Percentiles rank a stretch among this genome's conserved stretches.
These are phyloP conservation scores for Aspergillus aculeatus DNA, from an alignment of 2,329 filamentous ascomycete genomes.

Conservation along the genomic window DNA sequence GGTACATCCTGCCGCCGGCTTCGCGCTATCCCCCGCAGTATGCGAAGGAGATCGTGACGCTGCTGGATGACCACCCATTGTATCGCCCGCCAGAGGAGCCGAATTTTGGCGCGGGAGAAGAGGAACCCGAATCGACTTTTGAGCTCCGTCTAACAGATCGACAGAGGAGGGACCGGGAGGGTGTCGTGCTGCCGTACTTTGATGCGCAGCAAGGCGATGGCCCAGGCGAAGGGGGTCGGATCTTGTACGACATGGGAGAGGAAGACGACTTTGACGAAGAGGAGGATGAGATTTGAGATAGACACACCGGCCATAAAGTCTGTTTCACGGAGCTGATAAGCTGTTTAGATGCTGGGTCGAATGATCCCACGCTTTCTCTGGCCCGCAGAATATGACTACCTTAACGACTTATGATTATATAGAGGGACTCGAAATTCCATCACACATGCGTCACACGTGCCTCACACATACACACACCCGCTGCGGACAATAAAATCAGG, in stretches of 20 bases:
- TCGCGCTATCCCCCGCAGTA: slow-evolving; percentile 46
- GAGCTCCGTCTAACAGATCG: slow-evolving; percentile 84
- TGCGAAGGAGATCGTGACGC: slow-evolving; percentile 52
- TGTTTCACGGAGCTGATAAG: too few relatives aligned
- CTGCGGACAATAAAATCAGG: not conserved
- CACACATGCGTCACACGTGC: not conserved
- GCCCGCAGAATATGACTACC: not conserved
- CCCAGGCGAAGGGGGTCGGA: slow-evolving; percentile 81
- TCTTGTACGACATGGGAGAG: slow-evolving; percentile 92
- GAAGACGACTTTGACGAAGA: slow-evolving; percentile 98
- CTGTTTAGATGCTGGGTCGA: too few relatives aligned
- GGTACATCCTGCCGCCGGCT: slow-evolving; percentile 57
- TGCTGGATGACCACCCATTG: slow-evolving; percentile 75
- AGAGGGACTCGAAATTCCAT: not conserved
- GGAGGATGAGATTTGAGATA: slow-evolving; percentile 76
- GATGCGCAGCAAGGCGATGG: slow-evolving; percentile 78
- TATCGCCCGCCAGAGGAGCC: slow-evolving; percentile 56
- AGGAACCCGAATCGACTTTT: slow-evolving; percentile 73
- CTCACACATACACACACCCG: not conserved
- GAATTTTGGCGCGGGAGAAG: slow-evolving; percentile 46
- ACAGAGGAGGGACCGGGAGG: slow-evolving; percentile 81
- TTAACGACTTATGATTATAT: not conserved
- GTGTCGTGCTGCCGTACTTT: slow-evolving; percentile 90
- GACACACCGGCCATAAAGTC: not conserved
- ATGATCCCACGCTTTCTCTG: not conserved